Conservation (phyloP, 1,284 basidiomycete species). For the Moesziomyces parantarcticus region DNA sequence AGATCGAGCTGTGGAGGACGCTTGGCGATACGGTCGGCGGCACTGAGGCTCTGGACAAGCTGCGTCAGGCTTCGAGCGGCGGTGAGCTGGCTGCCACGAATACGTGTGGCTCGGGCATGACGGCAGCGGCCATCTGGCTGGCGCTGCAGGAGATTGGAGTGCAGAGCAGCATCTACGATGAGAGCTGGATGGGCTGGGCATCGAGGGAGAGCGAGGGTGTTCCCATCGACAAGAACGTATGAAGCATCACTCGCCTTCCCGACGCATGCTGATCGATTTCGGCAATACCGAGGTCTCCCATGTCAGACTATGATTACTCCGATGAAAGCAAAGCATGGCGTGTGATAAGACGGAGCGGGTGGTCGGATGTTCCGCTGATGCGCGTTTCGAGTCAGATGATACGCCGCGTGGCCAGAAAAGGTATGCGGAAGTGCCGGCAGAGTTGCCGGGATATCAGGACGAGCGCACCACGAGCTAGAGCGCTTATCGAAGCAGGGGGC, state of each 20-base stretch:
- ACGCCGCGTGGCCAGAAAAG: too few species aligned
- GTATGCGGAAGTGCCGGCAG: too few species aligned
- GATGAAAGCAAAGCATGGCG: neutral
- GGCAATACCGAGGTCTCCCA: too few species aligned
- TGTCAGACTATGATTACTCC: too few species aligned
- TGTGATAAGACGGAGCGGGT: neutral
- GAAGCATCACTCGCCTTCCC: neutral
- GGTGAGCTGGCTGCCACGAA: slow-evolving; percentile 51
- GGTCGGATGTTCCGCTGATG: too few species aligned
- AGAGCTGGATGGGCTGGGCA: slow-evolving; percentile 69
- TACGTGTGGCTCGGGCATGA: slow-evolving; percentile 80
- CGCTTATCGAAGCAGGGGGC: too few species aligned
- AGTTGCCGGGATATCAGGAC: too few species aligned
- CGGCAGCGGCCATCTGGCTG: slow-evolving; percentile 90
- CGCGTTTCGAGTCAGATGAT: too few species aligned
- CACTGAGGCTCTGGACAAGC: slow-evolving; percentile 58
- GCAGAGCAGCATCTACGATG: slow-evolving; percentile 79
- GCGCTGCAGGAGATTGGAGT: slow-evolving; percentile 79
- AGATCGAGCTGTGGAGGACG: slow-evolving; percentile 63
- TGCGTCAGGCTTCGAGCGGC: slow-evolving; percentile 59
- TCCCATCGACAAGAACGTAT: slow-evolving; percentile 42
- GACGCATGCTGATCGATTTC: too few species aligned
- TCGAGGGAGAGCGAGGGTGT: slow-evolving; percentile 40
- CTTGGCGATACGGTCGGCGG: slow-evolving; percentile 77
- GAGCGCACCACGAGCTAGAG: too few species aligned